Percentiles rank a stretch among this genome's conserved stretches.
These are phyloP conservation scores for Schizochytrium sp. DNA, from an alignment of 108 stramenopile genomes.

Conservation along the genomic window DNA sequence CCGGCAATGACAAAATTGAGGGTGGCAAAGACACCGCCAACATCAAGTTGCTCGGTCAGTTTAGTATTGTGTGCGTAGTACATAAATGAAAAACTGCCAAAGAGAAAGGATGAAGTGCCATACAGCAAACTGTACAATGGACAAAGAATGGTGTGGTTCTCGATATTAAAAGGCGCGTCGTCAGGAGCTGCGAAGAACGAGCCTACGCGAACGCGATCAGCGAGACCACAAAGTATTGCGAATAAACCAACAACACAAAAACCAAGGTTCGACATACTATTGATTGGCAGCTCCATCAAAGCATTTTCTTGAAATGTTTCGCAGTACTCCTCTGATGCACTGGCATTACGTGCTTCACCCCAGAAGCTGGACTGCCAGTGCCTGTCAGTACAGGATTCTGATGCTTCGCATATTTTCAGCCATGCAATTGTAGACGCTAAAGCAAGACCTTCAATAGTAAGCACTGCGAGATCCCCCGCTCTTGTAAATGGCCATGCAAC, in stretches of 20 bases:
- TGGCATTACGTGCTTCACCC: not conserved
- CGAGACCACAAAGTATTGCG: not conserved
- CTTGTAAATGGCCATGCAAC: slow-evolving; percentile 29
- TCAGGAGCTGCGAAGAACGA: not conserved
- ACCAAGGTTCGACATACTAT: not conserved
- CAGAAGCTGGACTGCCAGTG: not conserved
- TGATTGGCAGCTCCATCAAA: not conserved
- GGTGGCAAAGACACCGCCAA: not conserved
- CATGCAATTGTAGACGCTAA: not conserved
- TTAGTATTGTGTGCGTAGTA: slow-evolving; percentile 15
- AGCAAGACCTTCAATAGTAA: not conserved
- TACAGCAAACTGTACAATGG: not conserved
- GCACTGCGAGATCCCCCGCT: not conserved
- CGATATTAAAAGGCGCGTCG: not conserved
- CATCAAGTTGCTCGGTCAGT: not conserved
- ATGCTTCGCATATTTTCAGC: slow-evolving; percentile 2
- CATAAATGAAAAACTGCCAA: not conserved
- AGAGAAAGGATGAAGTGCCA: not conserved
- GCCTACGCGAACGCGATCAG: not conserved
- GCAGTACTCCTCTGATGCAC: not conserved
- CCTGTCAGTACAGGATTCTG: not conserved
- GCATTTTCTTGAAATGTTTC: not conserved
- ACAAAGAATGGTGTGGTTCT: slow-evolving; percentile 21
- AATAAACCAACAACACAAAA: not conserved
- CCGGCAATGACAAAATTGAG: slow-evolving; percentile 4